Evolutionary conservation across 2,329 filamentous ascomycete species (phyloP).

Genomic region (Fusarium coicis): DNA sequence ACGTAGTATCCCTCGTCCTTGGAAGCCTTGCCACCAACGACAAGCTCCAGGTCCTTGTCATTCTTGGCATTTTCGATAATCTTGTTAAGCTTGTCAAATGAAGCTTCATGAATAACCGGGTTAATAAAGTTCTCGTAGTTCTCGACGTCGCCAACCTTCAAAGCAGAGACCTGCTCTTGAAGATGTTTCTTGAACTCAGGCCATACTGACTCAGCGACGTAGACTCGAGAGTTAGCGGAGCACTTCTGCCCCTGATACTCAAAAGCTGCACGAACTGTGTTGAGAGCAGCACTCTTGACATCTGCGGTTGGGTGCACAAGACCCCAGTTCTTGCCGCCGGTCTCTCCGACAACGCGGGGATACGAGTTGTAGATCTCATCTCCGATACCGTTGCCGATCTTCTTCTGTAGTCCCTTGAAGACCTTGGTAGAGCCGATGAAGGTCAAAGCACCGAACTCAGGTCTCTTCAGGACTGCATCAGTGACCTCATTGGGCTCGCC

Average conservation of each 20-base stretch:
- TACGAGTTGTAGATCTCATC: constrained; percentile 48
- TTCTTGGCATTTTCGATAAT: constrained; percentile 58
- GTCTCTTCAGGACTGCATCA: constrained; percentile 46
- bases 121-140: constrained; percentile 56
- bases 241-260: constrained; percentile 38
- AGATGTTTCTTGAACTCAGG: constrained; percentile 38
- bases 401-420: constrained; percentile 48
- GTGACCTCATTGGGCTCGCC: constrained; percentile 53
- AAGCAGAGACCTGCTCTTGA: constrained; percentile 52
- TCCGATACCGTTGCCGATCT: constrained; percentile 47
- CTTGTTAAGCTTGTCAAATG: constrained; percentile 52
- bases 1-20: constrained; percentile 57
- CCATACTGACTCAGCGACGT: constrained; percentile 43
- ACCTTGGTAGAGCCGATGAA: constrained; percentile 54
- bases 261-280: constrained; percentile 28
- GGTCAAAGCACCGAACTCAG: constrained; percentile 51
- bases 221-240: constrained; percentile 29
- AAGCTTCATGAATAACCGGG: constrained; percentile 60
- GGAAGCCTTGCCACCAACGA: constrained; percentile 58
- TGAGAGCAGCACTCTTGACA: constrained; percentile 28
- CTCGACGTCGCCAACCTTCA: constrained; percentile 51
- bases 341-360: constrained; percentile 62
- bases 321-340: constrained; percentile 65
- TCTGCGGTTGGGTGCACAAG: constrained; percentile 52
- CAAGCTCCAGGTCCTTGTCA: constrained; percentile 55